phyloP scores from a whole-genome alignment of 192 early-diverging fungal species.

The Gonapodya sp. region DNA sequence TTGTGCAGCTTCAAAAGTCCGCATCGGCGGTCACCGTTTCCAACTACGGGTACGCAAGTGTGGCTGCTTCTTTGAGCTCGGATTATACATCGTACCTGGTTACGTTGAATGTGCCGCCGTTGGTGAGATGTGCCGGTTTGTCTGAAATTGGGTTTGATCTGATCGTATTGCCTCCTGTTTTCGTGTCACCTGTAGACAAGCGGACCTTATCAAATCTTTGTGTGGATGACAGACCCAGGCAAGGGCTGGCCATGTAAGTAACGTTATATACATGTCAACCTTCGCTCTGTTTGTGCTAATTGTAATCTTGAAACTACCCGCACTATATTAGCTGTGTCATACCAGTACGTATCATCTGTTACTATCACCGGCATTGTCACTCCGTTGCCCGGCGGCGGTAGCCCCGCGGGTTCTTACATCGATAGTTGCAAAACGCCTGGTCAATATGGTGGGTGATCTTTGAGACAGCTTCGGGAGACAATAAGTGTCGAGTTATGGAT shows the following conservation, averaged over 20 bases:
- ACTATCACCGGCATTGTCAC: neutral
- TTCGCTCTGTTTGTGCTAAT: too few species aligned
- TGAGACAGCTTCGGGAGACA: neutral
- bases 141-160: too few species aligned
- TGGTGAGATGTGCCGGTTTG: too few species aligned
- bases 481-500: too few species aligned
- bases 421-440: neutral
- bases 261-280: neutral
- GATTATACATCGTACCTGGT: neutral
- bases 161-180: too few species aligned
- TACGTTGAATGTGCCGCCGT: neutral
- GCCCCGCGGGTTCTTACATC: neutral
- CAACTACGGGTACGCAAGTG: neutral
- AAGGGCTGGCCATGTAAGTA: neutral
- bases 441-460: neutral
- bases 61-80: neutral
- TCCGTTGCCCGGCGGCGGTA: neutral
- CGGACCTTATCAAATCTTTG: neutral
- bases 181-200: too few species aligned
- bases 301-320: neutral
- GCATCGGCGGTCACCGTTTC: neutral
- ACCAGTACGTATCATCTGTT: neutral
- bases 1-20: neutral
- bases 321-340: neutral
- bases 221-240: neutral